Base-by-base conservation (phyloP, 768 basidiomycete species). In the Pleurotus salmoneostramineus region DNA sequence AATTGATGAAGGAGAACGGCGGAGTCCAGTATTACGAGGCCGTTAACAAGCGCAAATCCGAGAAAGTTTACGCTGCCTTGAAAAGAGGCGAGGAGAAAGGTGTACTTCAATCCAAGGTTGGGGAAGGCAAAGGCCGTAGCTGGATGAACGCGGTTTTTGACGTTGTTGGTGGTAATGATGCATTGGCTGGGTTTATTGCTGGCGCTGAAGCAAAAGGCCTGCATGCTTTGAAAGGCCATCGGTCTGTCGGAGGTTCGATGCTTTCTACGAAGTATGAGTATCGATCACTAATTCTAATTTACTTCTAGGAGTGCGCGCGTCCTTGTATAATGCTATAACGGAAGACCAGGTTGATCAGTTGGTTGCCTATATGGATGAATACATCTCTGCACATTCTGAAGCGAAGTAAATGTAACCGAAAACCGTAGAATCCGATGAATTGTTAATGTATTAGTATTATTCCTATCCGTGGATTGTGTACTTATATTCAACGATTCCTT, bases 91-190 rank as follows among this genome's bases (percentile, higher is more conserved):
- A 88, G 68, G 74, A 72, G 58, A 80, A 78, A 64, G 93, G 93
- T 0, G 73, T 92, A 57, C 83, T 92, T 64, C 80, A 73, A 63
- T 69, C 80, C 17, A 91, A 89, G 66, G 95, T 96, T 15, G 77
- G 83, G 65, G 78, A 80, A 58, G 88, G 84, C 4, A 84, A 87
- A 49, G 82, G 89, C 59, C 52, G 52, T 40, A 98, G 95, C 71
- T 90, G 91, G 85, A 98, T 98, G 96, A 99, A 99, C 69, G 79
- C 93, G 12, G 91, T 93, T 0, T 98, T 98, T 71, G 82, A 84
- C 55, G 75, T 95, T 10, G 62, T 84, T 10, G 52, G 52, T 31
- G 89, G 86, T 0, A 87, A 91, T n/a, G 88, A 80, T 1, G 79
- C 77, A 15, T 78, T 97, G 70, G 82, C 83, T 64, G 72, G 75